phyloP scores from a whole-genome alignment of 164 flowering plant species.

The Houttuynia cordata region DNA sequence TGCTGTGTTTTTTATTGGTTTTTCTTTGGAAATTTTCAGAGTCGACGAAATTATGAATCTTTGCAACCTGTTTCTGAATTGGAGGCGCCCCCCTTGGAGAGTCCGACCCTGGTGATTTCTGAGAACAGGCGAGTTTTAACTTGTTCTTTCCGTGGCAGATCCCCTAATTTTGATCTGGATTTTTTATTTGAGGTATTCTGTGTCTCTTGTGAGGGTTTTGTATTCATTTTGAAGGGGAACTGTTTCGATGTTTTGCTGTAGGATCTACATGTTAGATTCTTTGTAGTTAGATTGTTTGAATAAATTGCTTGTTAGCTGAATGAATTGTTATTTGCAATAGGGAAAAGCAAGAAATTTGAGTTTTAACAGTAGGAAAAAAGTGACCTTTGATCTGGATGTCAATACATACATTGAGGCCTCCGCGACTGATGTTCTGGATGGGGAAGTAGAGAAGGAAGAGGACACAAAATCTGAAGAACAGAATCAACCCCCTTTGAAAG shows the following conservation, averaged over 20 bases:
- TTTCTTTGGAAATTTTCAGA: slow-evolving; percentile 19
- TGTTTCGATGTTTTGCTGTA: neutral
- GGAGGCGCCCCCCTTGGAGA: slow-evolving; percentile 12
- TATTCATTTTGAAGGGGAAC: too few relatives aligned
- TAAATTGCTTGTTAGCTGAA: neutral
- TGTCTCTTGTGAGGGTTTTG: too few relatives aligned
- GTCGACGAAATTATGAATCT: slow-evolving; percentile 28
- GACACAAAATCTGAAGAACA: slow-evolving; percentile 21
- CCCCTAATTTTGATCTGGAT: too few relatives aligned
- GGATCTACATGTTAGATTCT: neutral
- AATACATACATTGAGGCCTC: slow-evolving; percentile 22
- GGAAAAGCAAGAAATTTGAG: slow-evolving; percentile 21
- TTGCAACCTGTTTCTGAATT: slow-evolving; percentile 20
- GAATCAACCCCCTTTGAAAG: neutral
- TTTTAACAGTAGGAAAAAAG: slow-evolving; percentile 28
- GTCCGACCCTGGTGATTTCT: neutral
- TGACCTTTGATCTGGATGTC: slow-evolving; percentile 39
- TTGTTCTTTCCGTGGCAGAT: too few relatives aligned
- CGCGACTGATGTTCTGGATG: slow-evolving; percentile 12
- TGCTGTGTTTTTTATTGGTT: neutral
- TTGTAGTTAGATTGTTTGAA: neutral
- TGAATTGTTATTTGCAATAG: slow-evolving; percentile 8
- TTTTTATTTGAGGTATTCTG: too few relatives aligned
- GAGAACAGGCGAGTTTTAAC: slow-evolving; percentile 1
- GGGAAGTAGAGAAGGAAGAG: slow-evolving; percentile 14